phyloP scores from a whole-genome alignment of 2,329 filamentous ascomycete genomes.

The Pseudogymnoascus sp. region DNA sequence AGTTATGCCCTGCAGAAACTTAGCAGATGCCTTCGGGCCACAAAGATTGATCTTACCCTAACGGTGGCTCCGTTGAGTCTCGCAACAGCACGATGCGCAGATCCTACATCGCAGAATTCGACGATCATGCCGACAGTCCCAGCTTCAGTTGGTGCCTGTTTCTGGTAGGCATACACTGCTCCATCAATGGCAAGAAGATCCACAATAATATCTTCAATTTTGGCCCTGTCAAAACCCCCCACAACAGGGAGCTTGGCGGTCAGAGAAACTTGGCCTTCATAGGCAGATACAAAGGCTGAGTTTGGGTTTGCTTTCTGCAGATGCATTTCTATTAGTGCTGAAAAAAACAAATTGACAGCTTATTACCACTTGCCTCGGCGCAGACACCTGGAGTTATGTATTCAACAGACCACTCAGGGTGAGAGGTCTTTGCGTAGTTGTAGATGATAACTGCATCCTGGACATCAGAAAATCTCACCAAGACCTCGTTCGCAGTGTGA shows the following conservation, averaged over 20 bases:
- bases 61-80: slow-evolving; percentile 35
- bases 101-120: slow-evolving; percentile 47
- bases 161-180: slow-evolving; percentile 47
- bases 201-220: slow-evolving; percentile 37
- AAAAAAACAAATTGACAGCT: neutral
- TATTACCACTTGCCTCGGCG: slow-evolving; percentile 17
- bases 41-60: slow-evolving; percentile 16
- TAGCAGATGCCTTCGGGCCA: neutral
- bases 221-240: slow-evolving; percentile 22
- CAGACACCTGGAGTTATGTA: slow-evolving; percentile 23
- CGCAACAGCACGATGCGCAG: slow-evolving; percentile 37
- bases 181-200: slow-evolving; percentile 43
- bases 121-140: slow-evolving; percentile 43
- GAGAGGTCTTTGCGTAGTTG: slow-evolving; percentile 21
- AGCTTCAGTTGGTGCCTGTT: slow-evolving; percentile 36
- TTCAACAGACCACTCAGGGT: slow-evolving; percentile 22
- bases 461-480: slow-evolving; percentile 23
- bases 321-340: neutral
- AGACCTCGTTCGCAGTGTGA: slow-evolving; percentile 18
- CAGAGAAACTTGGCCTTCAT: slow-evolving; percentile 52
- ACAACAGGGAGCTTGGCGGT: slow-evolving; percentile 37
- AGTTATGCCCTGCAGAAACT: slow-evolving; percentile 9
- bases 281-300: slow-evolving; percentile 34
- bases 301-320: slow-evolving; percentile 29
- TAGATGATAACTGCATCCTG: slow-evolving; percentile 22